Percentiles rank a stretch among this genome's conserved stretches.
Conservation (phyloP, 306 rosid species). For the Casuarina cunninghamiana region DNA sequence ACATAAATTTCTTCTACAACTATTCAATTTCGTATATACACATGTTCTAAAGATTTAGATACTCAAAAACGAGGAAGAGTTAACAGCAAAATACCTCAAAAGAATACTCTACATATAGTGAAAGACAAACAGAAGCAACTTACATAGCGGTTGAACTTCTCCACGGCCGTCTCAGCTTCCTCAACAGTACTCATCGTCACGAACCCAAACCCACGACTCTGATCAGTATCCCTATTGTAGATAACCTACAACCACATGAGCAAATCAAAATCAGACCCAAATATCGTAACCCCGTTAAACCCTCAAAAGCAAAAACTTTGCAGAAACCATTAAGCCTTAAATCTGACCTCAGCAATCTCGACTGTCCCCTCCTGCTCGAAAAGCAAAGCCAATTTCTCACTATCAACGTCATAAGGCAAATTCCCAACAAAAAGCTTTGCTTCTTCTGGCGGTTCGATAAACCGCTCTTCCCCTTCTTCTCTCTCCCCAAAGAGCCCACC, state of each 20-base stretch:
- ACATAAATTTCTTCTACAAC: neutral
- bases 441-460: constrained; percentile 60
- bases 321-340: neutral
- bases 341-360: constrained; percentile 79
- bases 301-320: constrained; percentile 9
- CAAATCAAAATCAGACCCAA: neutral
- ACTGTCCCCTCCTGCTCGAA: constrained; percentile 78
- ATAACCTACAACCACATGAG: constrained; percentile 58
- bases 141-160: constrained; percentile 67
- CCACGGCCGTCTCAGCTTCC: constrained; percentile 81
- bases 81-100: neutral
- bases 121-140: constrained; percentile 32
- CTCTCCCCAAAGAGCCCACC: constrained; percentile 40
- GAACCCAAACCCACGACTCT: constrained; percentile 92
- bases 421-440: constrained; percentile 84
- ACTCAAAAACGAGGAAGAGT: neutral
- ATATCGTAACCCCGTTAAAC: constrained; percentile 1
- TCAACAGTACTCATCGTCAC: constrained; percentile 86
- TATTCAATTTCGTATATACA: neutral
- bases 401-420: constrained; percentile 81
- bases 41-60: neutral
- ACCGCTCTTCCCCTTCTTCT: constrained; percentile 34
- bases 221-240: constrained; percentile 75
- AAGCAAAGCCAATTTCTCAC: constrained; percentile 65
- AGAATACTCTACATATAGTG: neutral